Evolutionary conservation across 2,329 filamentous ascomycete species (phyloP).

Genomic region (Didymella pinodella): DNA sequence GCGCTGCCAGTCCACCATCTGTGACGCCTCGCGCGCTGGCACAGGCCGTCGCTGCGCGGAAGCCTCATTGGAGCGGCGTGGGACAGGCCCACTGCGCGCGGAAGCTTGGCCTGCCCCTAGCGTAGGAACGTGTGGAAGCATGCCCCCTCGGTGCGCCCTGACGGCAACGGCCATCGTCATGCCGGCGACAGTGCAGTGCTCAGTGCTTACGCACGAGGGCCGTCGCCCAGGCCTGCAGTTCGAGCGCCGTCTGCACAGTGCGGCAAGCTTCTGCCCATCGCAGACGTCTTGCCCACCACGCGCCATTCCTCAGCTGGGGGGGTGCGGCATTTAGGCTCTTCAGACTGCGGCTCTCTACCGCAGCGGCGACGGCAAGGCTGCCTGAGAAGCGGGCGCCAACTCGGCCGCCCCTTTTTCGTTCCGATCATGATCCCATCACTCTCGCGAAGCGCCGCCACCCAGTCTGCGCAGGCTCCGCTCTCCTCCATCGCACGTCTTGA

Average conservation of each 20-base stretch:
- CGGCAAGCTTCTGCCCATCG: neutral
- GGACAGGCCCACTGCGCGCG: slow-evolving; percentile 12
- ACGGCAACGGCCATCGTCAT: slow-evolving; percentile 16
- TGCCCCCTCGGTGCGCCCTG: slow-evolving; percentile 13
- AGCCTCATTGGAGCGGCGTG: slow-evolving; percentile 19
- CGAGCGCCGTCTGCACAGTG: slow-evolving; percentile 1
- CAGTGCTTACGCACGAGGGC: slow-evolving; percentile 11
- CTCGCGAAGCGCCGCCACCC: slow-evolving; percentile 34
- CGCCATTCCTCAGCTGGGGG: neutral
- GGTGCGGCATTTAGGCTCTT: slow-evolving; percentile 3
- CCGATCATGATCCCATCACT: slow-evolving; percentile 20
- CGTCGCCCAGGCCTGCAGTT: slow-evolving; percentile 19
- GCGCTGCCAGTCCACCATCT: slow-evolving; percentile 14
- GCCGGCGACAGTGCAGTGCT: slow-evolving; percentile 3
- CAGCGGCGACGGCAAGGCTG: slow-evolving; percentile 15
- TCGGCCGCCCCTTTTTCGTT: slow-evolving; percentile 34
- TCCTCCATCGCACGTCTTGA: slow-evolving; percentile 23
- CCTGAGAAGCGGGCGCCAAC: slow-evolving; percentile 28
- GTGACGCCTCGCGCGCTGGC: slow-evolving; percentile 10
- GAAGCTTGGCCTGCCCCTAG: slow-evolving; percentile 20
- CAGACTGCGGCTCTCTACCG: slow-evolving; percentile 4
- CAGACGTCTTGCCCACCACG: neutral
- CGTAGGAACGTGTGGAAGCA: slow-evolving; percentile 17
- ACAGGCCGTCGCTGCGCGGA: slow-evolving; percentile 9
- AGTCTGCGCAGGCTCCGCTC: slow-evolving; percentile 29